These are phyloP conservation scores for Borealophlyctis nickersoniae DNA, from an alignment of 192 early-diverging fungal species.

Conservation along the genomic window DNA sequence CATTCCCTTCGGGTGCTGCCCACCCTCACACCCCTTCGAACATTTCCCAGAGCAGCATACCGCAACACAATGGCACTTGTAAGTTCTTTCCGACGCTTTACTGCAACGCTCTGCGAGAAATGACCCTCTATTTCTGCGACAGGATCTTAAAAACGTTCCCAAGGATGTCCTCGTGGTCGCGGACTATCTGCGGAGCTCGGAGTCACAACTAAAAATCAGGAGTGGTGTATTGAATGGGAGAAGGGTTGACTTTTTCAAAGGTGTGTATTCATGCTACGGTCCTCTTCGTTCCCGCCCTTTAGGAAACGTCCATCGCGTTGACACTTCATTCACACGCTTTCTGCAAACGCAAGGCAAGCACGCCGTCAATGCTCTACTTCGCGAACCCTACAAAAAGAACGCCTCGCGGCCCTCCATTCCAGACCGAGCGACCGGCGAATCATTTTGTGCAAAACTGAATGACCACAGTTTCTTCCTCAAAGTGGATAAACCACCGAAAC, in stretches of 20 bases:
- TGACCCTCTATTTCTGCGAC: too few relatives aligned
- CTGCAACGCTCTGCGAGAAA: too few relatives aligned
- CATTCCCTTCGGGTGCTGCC: too few relatives aligned
- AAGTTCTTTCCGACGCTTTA: too few relatives aligned
- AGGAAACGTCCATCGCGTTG: background rate
- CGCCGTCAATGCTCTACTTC: slow-evolving; percentile 63
- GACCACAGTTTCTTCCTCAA: slow-evolving; percentile 72
- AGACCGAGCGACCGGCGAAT: slow-evolving; percentile 57
- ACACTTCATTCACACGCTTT: background rate
- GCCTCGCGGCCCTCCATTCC: slow-evolving; percentile 49
- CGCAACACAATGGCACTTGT: too few relatives aligned
- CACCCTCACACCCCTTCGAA: too few relatives aligned
- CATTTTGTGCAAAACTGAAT: slow-evolving; percentile 65
- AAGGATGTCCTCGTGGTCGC: slow-evolving; percentile 46
- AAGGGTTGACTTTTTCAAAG: slow-evolving; percentile 91
- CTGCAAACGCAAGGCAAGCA: slow-evolving; percentile 46
- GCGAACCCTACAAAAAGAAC: slow-evolving; percentile 46
- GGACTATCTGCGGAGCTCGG: slow-evolving; percentile 71
- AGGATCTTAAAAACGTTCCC: slow-evolving; percentile 17
- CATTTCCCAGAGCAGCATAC: too few relatives aligned
- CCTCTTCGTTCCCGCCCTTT: too few relatives aligned
- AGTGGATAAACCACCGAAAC: slow-evolving; percentile 55
- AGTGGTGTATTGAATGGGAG: slow-evolving; percentile 87
- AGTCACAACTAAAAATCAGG: slow-evolving; percentile 73
- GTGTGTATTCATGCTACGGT: slow-evolving; percentile 31